Evolutionary conservation across 1,139 yeast species (phyloP), one percentile per base, ranked within the genome.

Genomic region (Suhomyces kunorum): DNA sequence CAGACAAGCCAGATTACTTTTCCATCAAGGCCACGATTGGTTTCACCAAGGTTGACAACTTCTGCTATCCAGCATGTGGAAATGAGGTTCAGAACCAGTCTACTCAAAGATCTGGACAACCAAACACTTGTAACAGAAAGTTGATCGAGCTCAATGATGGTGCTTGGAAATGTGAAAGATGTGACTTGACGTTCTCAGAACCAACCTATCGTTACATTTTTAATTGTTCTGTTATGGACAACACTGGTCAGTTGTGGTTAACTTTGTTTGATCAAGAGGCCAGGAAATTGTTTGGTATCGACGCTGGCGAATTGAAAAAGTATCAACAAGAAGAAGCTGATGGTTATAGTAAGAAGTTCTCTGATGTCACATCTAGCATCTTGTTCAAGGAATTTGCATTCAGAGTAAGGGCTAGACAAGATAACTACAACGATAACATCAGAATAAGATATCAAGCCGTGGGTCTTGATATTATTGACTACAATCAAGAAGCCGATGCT

Each of bases 81-180:
- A 73, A 78, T 40, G 80, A 75, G 32, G 54, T 61, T 18, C 54
- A 50, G 36, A 50, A 55, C n/a, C 54, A 51, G 38, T 53, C 61
- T 15, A 47, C 56, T 25, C 52, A 47, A 36, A 53, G 42, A 47
- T 32, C 37, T 14, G 31, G 43, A 16, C 55, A 48, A 28, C 42
- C 50, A 2, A 55, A 53, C 35, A 78, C 78, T 31, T 92, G 98
- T 71, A 84, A 83, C 60, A 82, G 89, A 57, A 94, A 94, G 64
- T 87, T 89, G 26, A 64, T 83, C 34, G 84, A 85, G 55, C 83
- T 78, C 42, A 71, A 78, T 28, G 87, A 83, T 59, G 87, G 83
- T 14, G 70, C 81, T 17, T 92, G 96, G 96, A 80, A 95, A 62
- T 94, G 99, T 70, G 98, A 89, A 60, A 85, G 84, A 61, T 90